A percentile compares a stretch with the other conserved stretches of the same genome.
Evolutionary conservation across 345 rosid genomes (phyloP).

Genomic region (Aurinia saxatilis): DNA sequence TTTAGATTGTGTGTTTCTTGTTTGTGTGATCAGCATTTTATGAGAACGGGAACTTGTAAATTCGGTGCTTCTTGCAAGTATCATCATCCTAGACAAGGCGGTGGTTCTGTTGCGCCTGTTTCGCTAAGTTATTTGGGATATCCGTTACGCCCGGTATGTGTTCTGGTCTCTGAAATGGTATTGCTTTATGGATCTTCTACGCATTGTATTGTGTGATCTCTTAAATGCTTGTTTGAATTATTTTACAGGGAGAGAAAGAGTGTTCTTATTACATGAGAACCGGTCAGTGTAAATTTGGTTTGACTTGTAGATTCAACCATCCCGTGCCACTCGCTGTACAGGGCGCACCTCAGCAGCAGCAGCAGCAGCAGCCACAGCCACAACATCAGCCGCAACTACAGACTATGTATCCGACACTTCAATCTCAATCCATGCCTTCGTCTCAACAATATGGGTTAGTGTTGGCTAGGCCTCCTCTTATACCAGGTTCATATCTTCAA

Average conservation of each 20-base stretch:
- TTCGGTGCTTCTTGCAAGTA: conserved; percentile 93
- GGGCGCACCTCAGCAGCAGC: conserved; percentile 32
- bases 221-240: not conserved
- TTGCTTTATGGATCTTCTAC: not conserved
- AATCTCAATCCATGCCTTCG: conserved; percentile 54
- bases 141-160: conserved; percentile 86
- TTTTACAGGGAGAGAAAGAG: conserved; percentile 81
- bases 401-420: conserved; percentile 46
- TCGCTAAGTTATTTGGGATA: conserved; percentile 62
- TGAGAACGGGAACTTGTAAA: conserved; percentile 91
- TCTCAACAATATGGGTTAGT: conserved; percentile 74
- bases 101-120: conserved; percentile 50
- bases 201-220: conserved; percentile 1
- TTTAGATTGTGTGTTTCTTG: not conserved
- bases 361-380: conserved; percentile 22
- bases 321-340: conserved; percentile 56
- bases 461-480: conserved; percentile 69
- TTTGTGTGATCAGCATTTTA: conserved; percentile 50
- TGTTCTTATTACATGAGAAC: conserved; percentile 90
- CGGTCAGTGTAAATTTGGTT: conserved; percentile 88
- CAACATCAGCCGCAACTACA: conserved; percentile 13
- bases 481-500: conserved; percentile 62
- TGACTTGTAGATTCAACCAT: conserved; percentile 89
- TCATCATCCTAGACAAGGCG: conserved; percentile 85
- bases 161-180: not conserved